These are phyloP conservation scores for Penicillium sp. DNA, from an alignment of 2,329 filamentous ascomycete species.

Conservation along the genomic window DNA sequence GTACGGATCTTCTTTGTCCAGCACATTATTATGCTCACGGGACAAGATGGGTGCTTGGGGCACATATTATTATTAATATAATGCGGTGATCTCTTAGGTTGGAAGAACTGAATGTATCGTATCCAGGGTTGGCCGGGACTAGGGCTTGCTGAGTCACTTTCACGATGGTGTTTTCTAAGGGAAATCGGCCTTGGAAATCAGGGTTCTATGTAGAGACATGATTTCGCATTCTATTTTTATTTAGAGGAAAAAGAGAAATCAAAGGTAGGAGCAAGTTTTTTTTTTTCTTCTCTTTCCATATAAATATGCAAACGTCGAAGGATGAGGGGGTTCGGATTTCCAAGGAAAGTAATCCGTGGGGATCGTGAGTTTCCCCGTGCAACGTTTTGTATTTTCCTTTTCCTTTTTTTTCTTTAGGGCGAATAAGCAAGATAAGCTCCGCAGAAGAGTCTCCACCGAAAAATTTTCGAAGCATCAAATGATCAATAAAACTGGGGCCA, in stretches of 20 bases:
- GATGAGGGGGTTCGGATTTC: constrained; percentile 27
- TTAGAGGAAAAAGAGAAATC: background rate
- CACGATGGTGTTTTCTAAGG: background rate
- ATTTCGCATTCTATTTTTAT: background rate
- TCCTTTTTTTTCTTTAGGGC: background rate
- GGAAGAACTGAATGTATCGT: background rate
- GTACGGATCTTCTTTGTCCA: background rate
- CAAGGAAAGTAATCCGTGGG: constrained; percentile 25
- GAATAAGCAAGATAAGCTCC: constrained; percentile 27
- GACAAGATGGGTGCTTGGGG: background rate
- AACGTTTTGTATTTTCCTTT: constrained; percentile 19
- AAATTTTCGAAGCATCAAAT: constrained; percentile 30
- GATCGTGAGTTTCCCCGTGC: constrained; percentile 26
- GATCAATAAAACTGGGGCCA: constrained; percentile 22
- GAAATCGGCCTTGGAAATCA: background rate
- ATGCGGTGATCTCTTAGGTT: constrained; percentile 10
- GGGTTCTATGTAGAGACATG: background rate
- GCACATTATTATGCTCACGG: background rate
- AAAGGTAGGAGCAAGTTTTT: background rate
- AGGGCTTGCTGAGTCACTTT: constrained; percentile 1
- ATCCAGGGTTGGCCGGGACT: background rate
- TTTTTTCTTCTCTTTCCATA: too few relatives aligned
- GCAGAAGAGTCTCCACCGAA: constrained; percentile 25
- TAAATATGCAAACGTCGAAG: constrained; percentile 1
- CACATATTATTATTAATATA: background rate